phyloP scores from a whole-genome alignment of 306 rosid genomes.

The Gillenia trifoliata region DNA sequence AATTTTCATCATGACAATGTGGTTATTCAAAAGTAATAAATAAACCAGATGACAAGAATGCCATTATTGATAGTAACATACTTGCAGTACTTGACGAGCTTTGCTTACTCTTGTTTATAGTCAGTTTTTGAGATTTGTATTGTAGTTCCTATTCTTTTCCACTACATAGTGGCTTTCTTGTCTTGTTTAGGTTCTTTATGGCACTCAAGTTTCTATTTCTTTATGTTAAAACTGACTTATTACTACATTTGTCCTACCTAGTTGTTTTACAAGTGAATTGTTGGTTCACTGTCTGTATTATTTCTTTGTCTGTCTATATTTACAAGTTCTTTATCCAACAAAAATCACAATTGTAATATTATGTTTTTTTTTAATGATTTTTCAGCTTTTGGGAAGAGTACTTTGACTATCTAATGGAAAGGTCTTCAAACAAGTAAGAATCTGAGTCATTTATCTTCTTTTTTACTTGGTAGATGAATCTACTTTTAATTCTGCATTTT shows the following conservation, averaged over 20 bases:
- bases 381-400: conserved; percentile 98
- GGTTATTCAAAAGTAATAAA: background rate
- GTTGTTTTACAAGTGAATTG: background rate
- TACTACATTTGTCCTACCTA: conserved; percentile 6
- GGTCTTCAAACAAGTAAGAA: conserved; percentile 75
- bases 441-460: conserved; percentile 4
- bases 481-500: background rate
- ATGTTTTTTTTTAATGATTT: background rate
- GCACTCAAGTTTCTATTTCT: background rate
- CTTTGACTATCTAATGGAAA: conserved; percentile 90
- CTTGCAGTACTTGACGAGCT: background rate
- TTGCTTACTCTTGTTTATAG: background rate
- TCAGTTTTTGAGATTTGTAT: background rate
- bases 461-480: background rate
- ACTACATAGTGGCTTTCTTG: background rate
- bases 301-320: background rate
- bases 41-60: background rate
- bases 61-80: background rate
- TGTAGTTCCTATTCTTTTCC: background rate
- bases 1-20: background rate
- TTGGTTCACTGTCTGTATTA: background rate
- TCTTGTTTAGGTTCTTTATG: background rate
- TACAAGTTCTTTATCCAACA: background rate
- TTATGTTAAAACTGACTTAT: background rate
- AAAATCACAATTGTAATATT: background rate